These are phyloP conservation scores for Thelonectria olida DNA, from an alignment of 2,329 filamentous ascomycete genomes.

Conservation along the genomic window DNA sequence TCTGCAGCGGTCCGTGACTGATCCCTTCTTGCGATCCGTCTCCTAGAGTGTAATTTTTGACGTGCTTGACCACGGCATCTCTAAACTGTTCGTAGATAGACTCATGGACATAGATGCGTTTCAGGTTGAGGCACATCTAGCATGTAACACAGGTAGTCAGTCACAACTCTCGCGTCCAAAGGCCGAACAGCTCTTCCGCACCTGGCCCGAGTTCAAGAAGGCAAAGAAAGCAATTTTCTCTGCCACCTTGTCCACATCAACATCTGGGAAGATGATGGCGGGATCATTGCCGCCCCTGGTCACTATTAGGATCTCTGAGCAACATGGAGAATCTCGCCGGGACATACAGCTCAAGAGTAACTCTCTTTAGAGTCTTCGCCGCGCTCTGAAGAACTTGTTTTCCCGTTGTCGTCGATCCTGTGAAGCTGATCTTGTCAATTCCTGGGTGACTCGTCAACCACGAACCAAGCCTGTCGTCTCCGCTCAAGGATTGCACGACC, in stretches of 20 bases:
- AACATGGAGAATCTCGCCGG: too few species aligned
- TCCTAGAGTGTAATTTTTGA: slow-evolving; percentile 53
- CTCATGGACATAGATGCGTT: slow-evolving; percentile 70
- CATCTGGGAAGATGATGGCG: slow-evolving; percentile 2
- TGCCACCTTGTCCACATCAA: too few species aligned
- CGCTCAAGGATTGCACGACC: slow-evolving; percentile 69
- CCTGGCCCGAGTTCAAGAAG: slow-evolving; percentile 64
- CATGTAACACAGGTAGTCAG: too few species aligned
- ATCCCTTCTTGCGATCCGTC: slow-evolving; percentile 49
- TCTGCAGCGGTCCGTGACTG: slow-evolving; percentile 45
- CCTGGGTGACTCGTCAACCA: slow-evolving; percentile 67
- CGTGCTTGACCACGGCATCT: slow-evolving; percentile 43
- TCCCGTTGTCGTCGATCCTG: slow-evolving; percentile 65
- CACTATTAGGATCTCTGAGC: not conserved
- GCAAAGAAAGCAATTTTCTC: too few species aligned
- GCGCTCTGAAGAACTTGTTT: slow-evolving; percentile 66
- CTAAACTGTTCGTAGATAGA: slow-evolving; percentile 66
- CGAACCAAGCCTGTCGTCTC: slow-evolving; percentile 68
- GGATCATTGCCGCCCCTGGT: slow-evolving; percentile 10
- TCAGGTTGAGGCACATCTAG: slow-evolving; percentile 53
- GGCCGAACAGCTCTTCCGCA: too few species aligned
- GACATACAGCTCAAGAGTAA: slow-evolving; percentile 3
- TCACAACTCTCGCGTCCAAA: too few species aligned
- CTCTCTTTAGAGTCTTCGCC: slow-evolving; percentile 63
- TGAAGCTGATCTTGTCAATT: slow-evolving; percentile 71